A percentile compares a stretch with the other conserved stretches of the same genome.
These are phyloP conservation scores for Orbilia blumenaviensis DNA, from an alignment of 2,329 filamentous ascomycete genomes.

Conservation along the genomic window DNA sequence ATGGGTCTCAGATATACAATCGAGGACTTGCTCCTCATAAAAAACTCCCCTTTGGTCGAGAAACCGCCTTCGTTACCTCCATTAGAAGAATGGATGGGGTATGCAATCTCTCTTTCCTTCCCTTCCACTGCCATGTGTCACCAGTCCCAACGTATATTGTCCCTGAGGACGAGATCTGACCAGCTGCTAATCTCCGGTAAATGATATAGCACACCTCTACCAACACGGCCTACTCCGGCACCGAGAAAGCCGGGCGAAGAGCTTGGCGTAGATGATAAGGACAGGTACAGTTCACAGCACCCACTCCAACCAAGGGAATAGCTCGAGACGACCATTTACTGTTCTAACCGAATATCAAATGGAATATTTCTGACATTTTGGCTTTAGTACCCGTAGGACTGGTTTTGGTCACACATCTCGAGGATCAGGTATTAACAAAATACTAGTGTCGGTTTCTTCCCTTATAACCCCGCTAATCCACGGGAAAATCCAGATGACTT, in stretches of 20 bases:
- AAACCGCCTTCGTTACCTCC: constrained; percentile 67
- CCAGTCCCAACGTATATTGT: neutral
- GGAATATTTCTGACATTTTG: neutral
- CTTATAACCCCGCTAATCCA: neutral
- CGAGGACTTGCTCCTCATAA: constrained; percentile 64
- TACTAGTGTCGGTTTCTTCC: neutral
- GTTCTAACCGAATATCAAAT: neutral
- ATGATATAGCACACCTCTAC: constrained; percentile 39
- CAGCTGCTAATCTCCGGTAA: constrained; percentile 20
- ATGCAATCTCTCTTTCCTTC: constrained; percentile 27
- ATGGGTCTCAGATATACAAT: constrained; percentile 62
- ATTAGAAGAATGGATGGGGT: constrained; percentile 70
- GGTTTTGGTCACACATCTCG: constrained; percentile 56
- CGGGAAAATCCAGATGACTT: constrained; percentile 63
- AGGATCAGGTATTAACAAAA: constrained; percentile 56
- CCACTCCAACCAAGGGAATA: neutral
- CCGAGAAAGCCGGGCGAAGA: constrained; percentile 47
- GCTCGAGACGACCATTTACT: neutral
- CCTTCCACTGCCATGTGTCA: neutral
- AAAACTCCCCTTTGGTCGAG: constrained; percentile 65
- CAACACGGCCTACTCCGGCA: constrained; percentile 46
- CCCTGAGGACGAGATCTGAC: neutral
- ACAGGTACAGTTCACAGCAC: constrained; percentile 24
- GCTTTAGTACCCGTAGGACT: constrained; percentile 26
- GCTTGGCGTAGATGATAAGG: constrained; percentile 38